Conservation (phyloP, 176 grass and related monocot genomes). For the Lolium perenne region DNA sequence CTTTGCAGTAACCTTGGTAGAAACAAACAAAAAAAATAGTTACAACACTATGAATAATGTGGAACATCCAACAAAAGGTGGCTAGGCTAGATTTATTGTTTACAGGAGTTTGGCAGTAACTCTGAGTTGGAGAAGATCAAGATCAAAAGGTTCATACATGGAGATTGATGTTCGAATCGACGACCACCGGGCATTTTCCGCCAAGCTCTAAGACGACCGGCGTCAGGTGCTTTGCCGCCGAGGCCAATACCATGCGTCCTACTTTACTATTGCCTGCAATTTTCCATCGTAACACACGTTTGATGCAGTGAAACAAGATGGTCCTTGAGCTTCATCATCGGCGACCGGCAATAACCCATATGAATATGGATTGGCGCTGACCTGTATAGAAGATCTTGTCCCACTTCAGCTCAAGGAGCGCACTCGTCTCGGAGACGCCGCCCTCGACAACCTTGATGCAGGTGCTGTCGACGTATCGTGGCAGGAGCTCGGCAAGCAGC, state of each 20-base stretch:
- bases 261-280: constrained; percentile 74
- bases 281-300: background rate
- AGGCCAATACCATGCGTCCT: constrained; percentile 63
- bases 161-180: constrained; percentile 64
- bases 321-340: too few species aligned
- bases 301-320: background rate
- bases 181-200: constrained; percentile 73
- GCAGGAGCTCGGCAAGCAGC: constrained; percentile 71
- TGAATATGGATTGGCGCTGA: constrained; percentile 2
- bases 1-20: constrained; percentile 65
- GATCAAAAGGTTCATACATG: constrained; percentile 46
- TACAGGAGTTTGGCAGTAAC: background rate
- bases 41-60: background rate
- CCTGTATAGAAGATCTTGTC: constrained; percentile 97
- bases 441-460: constrained; percentile 80
- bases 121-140: background rate
- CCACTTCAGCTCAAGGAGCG: constrained; percentile 77
- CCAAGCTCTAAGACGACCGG: constrained; percentile 82
- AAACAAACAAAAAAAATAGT: background rate
- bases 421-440: constrained; percentile 62
- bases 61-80: background rate
- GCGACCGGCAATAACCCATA: background rate
- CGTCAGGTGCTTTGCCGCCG: constrained; percentile 73
- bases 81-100: background rate
- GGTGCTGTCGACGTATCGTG: constrained; percentile 62